A percentile compares a stretch with the other conserved stretches of the same genome.
phyloP scores from a whole-genome alignment of 2,329 filamentous ascomycete species.

The Alternaria novae-zelandiae region DNA sequence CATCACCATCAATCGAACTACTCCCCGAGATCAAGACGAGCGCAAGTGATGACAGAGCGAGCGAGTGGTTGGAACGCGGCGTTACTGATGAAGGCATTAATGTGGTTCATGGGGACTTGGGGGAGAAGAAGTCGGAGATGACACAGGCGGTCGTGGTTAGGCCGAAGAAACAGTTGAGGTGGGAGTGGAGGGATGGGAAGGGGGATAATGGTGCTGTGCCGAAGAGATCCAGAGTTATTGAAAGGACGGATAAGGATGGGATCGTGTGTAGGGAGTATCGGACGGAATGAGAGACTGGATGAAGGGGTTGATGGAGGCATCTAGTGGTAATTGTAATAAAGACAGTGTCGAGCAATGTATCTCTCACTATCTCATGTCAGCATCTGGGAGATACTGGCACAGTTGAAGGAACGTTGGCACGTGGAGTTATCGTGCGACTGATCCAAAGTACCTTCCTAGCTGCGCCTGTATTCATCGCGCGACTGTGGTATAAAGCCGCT shows the following conservation, averaged over 20 bases:
- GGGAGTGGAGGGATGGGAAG: conserved; percentile 4
- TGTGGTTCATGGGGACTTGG: conserved; percentile 9
- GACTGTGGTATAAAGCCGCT: neutral
- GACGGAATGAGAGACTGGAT: neutral
- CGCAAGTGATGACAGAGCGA: conserved; percentile 17
- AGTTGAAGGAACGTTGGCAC: neutral
- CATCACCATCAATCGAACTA: conserved; percentile 15
- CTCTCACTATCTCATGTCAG: neutral
- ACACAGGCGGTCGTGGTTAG: neutral
- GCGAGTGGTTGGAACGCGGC: conserved; percentile 25
- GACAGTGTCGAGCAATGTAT: neutral
- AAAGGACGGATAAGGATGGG: neutral
- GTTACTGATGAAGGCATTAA: neutral
- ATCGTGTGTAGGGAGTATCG: neutral
- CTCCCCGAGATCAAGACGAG: conserved; percentile 16
- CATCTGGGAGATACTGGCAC: neutral
- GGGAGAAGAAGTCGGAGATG: conserved; percentile 2
- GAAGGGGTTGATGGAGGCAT: neutral
- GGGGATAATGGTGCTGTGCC: neutral
- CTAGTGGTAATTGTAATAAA: neutral
- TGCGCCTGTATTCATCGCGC: neutral
- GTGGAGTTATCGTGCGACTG: neutral
- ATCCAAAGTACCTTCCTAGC: neutral
- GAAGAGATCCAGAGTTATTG: neutral
- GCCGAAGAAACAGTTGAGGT: conserved; percentile 6